Evolutionary conservation across 2,329 filamentous ascomycete genomes (phyloP).

Genomic region (Paracoccidioides brasiliensis): DNA sequence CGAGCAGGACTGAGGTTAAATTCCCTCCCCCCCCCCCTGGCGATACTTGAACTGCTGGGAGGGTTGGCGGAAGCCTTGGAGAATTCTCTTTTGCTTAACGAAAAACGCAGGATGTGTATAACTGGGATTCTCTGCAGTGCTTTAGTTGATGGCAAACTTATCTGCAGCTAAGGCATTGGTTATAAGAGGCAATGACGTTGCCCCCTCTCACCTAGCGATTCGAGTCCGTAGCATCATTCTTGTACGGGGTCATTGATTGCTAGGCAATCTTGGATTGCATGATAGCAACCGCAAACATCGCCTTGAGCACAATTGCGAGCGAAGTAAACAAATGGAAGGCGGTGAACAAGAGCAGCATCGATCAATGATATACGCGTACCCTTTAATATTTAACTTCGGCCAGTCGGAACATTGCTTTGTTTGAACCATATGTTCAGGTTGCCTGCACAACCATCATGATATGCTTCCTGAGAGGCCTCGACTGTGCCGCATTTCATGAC

Average conservation of each 20-base stretch:
- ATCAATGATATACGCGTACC: conserved; percentile 5
- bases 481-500: background rate
- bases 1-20: too few relatives aligned
- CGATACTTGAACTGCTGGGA: background rate
- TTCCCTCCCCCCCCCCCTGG: too few relatives aligned
- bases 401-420: conserved; percentile 23
- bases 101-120: conserved; percentile 31
- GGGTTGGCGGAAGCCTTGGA: background rate
- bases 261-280: conserved; percentile 22
- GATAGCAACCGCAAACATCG: conserved; percentile 26
- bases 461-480: background rate
- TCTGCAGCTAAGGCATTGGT: conserved; percentile 35
- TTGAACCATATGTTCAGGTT: conserved; percentile 11
- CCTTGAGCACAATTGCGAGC: background rate
- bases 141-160: conserved; percentile 30
- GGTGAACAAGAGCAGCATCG: background rate
- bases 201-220: conserved; percentile 33
- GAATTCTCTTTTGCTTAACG: too few relatives aligned
- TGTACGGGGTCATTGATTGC: conserved; percentile 28
- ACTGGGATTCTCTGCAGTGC: conserved; percentile 22
- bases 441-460: background rate
- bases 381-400: conserved; percentile 21
- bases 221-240: conserved; percentile 34
- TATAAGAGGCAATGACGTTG: conserved; percentile 32
- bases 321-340: background rate